phyloP scores from a whole-genome alignment of 2,329 filamentous ascomycete genomes.

The Xylaria sp. region DNA sequence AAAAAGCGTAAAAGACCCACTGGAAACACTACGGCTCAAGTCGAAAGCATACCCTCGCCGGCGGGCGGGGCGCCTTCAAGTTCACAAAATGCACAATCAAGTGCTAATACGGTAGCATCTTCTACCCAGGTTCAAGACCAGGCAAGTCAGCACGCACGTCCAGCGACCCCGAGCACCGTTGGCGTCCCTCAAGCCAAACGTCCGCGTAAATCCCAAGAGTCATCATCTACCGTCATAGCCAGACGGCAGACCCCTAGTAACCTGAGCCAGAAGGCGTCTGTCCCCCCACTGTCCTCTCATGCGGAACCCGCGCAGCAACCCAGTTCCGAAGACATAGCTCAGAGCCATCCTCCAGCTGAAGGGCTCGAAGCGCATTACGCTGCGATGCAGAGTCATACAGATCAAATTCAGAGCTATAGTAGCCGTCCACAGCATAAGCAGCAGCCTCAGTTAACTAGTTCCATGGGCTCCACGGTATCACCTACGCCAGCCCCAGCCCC shows the following conservation, averaged over 20 bases:
- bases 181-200: slow-evolving; percentile 37
- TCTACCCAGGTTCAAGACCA: slow-evolving; percentile 31
- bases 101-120: slow-evolving; percentile 24
- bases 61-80: slow-evolving; percentile 15
- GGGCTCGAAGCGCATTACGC: slow-evolving; percentile 40
- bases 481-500: slow-evolving; percentile 28
- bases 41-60: slow-evolving; percentile 20
- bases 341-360: slow-evolving; percentile 34
- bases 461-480: slow-evolving; percentile 33
- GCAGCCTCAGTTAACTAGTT: slow-evolving; percentile 31
- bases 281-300: slow-evolving; percentile 22
- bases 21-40: slow-evolving; percentile 29
- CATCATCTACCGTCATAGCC: slow-evolving; percentile 28
- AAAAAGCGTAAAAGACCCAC: slow-evolving; percentile 43
- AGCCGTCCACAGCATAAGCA: slow-evolving; percentile 37
- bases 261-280: slow-evolving; percentile 31
- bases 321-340: slow-evolving; percentile 27
- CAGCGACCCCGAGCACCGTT: slow-evolving; percentile 25
- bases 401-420: slow-evolving; percentile 35
- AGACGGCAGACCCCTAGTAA: slow-evolving; percentile 36
- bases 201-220: slow-evolving; percentile 41
- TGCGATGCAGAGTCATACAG: slow-evolving; percentile 36
- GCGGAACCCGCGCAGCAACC: slow-evolving; percentile 33
- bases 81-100: slow-evolving; percentile 31
- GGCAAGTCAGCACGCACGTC: slow-evolving; percentile 30